Percentiles rank a stretch among this genome's conserved stretches.
These are phyloP conservation scores for Aspergillus ochraceoroseus DNA, from an alignment of 2,329 filamentous ascomycete genomes.

Conservation along the genomic window DNA sequence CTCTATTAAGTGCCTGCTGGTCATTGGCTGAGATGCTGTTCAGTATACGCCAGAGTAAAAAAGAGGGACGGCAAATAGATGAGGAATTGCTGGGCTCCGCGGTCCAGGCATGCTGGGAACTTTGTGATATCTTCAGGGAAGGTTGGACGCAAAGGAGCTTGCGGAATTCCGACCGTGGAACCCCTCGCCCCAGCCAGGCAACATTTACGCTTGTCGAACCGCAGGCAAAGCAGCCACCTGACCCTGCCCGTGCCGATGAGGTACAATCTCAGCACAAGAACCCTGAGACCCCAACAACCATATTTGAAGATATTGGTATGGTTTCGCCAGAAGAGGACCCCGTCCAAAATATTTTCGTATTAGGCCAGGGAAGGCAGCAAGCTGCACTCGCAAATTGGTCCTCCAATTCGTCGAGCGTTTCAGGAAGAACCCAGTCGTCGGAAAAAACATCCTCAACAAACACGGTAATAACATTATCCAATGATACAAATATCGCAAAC, in stretches of 20 bases:
- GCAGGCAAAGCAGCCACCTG: conserved; percentile 47
- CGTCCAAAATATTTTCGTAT: conserved; percentile 80
- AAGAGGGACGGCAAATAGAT: conserved; percentile 67
- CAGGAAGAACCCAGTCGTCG: conserved; percentile 67
- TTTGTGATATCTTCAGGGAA: conserved; percentile 88
- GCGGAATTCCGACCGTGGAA: conserved; percentile 66
- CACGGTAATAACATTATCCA: conserved; percentile 46
- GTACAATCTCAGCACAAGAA: conserved; percentile 29
- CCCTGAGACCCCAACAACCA: conserved; percentile 88
- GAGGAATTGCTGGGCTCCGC: conserved; percentile 82
- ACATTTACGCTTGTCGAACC: conserved; percentile 60
- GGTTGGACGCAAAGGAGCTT: conserved; percentile 78
- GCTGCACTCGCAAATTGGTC: conserved; percentile 56
- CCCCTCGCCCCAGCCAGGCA: conserved; percentile 73
- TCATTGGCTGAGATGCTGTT: conserved; percentile 88
- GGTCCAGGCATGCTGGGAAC: conserved; percentile 89
- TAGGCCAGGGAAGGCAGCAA: conserved; percentile 64
- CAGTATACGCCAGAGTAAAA: conserved; percentile 74
- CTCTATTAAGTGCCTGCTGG: conserved; percentile 82
- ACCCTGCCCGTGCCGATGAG: conserved; percentile 27
- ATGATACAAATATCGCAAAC: conserved; percentile 71
- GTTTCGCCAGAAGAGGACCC: conserved; percentile 74
- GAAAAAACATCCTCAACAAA: conserved; percentile 45
- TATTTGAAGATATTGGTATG: conserved; percentile 88
- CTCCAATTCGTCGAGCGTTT: conserved; percentile 72